Percentiles rank a stretch among this genome's conserved stretches.
Evolutionary conservation across 2,329 filamentous ascomycete genomes (phyloP).

Genomic region (Arthrobotrys sinensis): DNA sequence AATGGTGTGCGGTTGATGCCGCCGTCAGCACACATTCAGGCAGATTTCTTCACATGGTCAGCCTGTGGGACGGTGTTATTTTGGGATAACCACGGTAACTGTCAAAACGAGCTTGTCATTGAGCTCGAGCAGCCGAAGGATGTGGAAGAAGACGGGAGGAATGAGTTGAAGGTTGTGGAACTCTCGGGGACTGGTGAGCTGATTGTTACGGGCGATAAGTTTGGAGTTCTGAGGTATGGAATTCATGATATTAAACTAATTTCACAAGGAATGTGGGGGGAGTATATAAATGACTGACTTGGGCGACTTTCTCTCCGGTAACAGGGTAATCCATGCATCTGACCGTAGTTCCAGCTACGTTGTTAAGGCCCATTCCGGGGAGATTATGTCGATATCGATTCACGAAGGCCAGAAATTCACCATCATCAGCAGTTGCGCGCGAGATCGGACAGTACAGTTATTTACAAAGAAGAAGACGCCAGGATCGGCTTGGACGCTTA

Average conservation of each 20-base stretch:
- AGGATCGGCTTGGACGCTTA: slow-evolving; percentile 77
- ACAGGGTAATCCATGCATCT: slow-evolving; percentile 76
- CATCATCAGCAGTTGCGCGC: slow-evolving; percentile 84
- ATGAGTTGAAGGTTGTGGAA: slow-evolving; percentile 75
- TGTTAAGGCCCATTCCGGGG: slow-evolving; percentile 86
- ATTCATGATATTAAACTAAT: slow-evolving; percentile 4
- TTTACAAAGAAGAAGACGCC: slow-evolving; percentile 72
- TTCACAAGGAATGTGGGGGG: slow-evolving; percentile 2
- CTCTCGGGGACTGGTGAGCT: slow-evolving; percentile 76
- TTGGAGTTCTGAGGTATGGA: slow-evolving; percentile 79
- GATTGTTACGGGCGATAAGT: slow-evolving; percentile 86
- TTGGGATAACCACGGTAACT: slow-evolving; percentile 82
- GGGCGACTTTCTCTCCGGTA: slow-evolving; percentile 61
- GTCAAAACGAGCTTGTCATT: slow-evolving; percentile 77
- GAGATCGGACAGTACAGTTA: slow-evolving; percentile 94
- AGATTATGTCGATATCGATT: slow-evolving; percentile 85
- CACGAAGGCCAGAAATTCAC: slow-evolving; percentile 75
- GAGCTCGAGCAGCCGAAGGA: slow-evolving; percentile 77
- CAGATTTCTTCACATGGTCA: slow-evolving; percentile 92
- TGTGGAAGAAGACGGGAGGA: slow-evolving; percentile 71
- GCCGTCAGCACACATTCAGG: slow-evolving; percentile 74
- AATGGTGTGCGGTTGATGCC: slow-evolving; percentile 80
- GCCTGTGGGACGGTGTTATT: slow-evolving; percentile 83
- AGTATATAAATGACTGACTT: slow-evolving; percentile 28
- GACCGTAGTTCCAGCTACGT: slow-evolving; percentile 77